phyloP scores from a whole-genome alignment of 2,329 filamentous ascomycete genomes.

The Arthrinium phaeospermum region DNA sequence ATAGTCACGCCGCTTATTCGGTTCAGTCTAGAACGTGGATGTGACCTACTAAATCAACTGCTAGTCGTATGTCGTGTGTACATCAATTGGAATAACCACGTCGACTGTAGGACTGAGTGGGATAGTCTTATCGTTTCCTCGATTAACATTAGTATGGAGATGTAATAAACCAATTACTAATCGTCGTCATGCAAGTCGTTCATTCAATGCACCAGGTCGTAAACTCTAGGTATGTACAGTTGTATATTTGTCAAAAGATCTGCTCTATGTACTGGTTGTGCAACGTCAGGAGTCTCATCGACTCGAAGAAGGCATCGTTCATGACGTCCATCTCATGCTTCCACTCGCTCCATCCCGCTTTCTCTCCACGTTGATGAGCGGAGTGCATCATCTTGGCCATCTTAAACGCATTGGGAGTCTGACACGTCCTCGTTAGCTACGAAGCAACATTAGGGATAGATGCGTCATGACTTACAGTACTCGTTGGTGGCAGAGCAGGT shows the following conservation, averaged over 20 bases:
- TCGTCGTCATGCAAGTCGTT: neutral
- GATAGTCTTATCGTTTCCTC: too few relatives aligned
- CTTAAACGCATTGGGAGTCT: slow-evolving; percentile 15
- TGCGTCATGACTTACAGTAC: slow-evolving; percentile 5
- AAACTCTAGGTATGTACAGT: neutral
- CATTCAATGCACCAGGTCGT: neutral
- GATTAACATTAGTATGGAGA: neutral
- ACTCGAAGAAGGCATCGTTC: neutral
- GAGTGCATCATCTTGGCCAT: neutral
- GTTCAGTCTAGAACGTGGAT: too few relatives aligned
- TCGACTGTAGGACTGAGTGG: too few relatives aligned
- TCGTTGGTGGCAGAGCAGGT: slow-evolving; percentile 18
- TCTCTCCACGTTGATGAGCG: neutral
- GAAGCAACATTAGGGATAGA: neutral
- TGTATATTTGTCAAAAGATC: neutral
- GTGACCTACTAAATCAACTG: too few relatives aligned
- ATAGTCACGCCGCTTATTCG: too few relatives aligned
- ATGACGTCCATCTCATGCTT: neutral
- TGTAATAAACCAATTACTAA: neutral
- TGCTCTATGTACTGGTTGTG: neutral
- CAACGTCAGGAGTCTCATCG: neutral
- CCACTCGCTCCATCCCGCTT: neutral
- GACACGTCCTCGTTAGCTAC: neutral
- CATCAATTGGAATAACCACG: too few relatives aligned
- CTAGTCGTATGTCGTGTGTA: too few relatives aligned